These are phyloP conservation scores for Stagonosporopsis vannaccii DNA, from an alignment of 2,329 filamentous ascomycete species.

Conservation along the genomic window DNA sequence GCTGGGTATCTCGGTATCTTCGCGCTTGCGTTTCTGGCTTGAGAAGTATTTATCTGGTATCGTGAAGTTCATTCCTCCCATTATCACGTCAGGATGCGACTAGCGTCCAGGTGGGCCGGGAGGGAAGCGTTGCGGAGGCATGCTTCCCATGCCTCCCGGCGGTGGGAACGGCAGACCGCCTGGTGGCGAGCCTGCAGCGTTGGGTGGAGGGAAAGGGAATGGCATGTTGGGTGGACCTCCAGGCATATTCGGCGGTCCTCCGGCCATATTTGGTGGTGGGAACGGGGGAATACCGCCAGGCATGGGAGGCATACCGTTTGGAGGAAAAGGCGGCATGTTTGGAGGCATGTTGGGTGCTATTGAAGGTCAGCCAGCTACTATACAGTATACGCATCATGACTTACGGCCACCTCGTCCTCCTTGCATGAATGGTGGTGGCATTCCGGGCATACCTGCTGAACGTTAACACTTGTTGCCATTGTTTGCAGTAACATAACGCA, in stretches of 20 bases:
- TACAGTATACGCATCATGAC: constrained; percentile 11
- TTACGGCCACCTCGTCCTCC: constrained; percentile 50
- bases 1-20: constrained; percentile 28
- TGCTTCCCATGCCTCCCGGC: constrained; percentile 43
- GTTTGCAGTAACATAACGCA: not conserved
- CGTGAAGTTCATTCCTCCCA: constrained; percentile 13
- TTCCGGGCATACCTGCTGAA: constrained; percentile 41
- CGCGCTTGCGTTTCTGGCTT: constrained; percentile 19
- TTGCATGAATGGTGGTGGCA: constrained; percentile 51
- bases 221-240: constrained; percentile 38
- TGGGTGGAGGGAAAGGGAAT: constrained; percentile 38
- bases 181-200: constrained; percentile 40
- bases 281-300: constrained; percentile 48
- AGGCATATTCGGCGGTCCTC: constrained; percentile 6
- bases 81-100: constrained; percentile 21
- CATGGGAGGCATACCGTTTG: constrained; percentile 46
- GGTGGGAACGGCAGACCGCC: constrained; percentile 49
- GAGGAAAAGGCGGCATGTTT: constrained; percentile 43
- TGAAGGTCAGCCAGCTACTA: not conserved
- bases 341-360: constrained; percentile 40
- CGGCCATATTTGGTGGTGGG: constrained; percentile 35
- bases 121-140: constrained; percentile 38
- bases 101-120: constrained; percentile 38
- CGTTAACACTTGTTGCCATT: constrained; percentile 17
- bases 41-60: constrained; percentile 6